Percentiles rank a stretch among this genome's conserved stretches.
Conservation (phyloP, 345 rosid species). For the Angophora floribunda region DNA sequence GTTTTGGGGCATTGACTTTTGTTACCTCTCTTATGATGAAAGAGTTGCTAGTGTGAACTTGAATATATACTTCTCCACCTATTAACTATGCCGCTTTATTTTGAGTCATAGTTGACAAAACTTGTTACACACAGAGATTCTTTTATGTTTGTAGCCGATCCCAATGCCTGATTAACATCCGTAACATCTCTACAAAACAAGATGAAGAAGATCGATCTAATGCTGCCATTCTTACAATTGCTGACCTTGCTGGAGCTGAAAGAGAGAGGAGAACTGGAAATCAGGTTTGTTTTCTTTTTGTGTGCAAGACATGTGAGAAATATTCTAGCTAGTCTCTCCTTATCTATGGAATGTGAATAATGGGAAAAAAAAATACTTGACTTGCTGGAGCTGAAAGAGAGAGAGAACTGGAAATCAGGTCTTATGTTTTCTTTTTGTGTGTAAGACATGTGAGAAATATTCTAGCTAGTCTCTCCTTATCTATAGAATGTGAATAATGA, state of each 20-base stretch:
- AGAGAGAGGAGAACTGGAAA: slow-evolving; percentile 89
- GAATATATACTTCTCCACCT: neutral
- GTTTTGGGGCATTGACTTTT: neutral
- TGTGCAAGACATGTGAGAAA: neutral
- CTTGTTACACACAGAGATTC: neutral
- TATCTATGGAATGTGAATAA: neutral
- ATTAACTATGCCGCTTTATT: neutral
- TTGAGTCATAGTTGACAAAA: neutral
- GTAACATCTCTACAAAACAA: slow-evolving; percentile 6
- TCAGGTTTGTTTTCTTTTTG: slow-evolving; percentile 39
- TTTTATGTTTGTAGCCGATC: slow-evolving; percentile 58
- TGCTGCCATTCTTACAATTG: slow-evolving; percentile 54
- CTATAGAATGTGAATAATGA: neutral
- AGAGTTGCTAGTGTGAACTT: neutral
- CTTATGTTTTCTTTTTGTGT: neutral
- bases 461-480: neutral
- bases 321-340: neutral
- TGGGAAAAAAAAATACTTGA: neutral
- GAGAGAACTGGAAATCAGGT: too few relatives aligned
- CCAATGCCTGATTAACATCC: slow-evolving; percentile 83
- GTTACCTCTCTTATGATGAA: neutral
- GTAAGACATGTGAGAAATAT: neutral
- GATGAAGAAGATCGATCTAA: slow-evolving; percentile 14
- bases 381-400: too few relatives aligned
- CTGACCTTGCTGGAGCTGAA: slow-evolving; percentile 97